Evolutionary conservation across 305 asterid genomes (phyloP), one percentile per base, ranked within the genome.

Genomic region (Solanum hybrid): DNA sequence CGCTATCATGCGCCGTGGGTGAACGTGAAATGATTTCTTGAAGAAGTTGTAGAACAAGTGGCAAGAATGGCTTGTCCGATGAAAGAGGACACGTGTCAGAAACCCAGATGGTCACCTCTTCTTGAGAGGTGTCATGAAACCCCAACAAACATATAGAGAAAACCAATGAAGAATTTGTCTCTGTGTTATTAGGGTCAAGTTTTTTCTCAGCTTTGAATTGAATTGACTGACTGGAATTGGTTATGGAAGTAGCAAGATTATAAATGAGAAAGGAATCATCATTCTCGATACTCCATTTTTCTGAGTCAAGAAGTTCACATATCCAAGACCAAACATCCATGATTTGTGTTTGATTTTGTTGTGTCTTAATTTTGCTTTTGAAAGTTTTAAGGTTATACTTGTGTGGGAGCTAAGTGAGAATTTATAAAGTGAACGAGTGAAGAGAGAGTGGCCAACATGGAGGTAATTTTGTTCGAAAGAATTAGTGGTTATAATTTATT

Each of bases 301-400:
- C 94, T 20, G 97, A 93, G 91, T 91, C 22, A 81, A 96, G 95
- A 64, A 96, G 96, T 7, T 96, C 97, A 69, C 90, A 95, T 75
- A 96, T 96, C 99, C 99, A 96, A 27, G 99, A 92, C 99, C 99
- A 96, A 66, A 92, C 88, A 86, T 96, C 98, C 99, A 96, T 94
- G 20, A 32, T 93, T 27, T 76, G 14, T 88, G 75, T 80, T 12
- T 42, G 64, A 12, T 76, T 2, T 86, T 24, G 60, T 80, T 36
- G n/a, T 66, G 35, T 40, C 5, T 56, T 79, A 56, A 56, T 6
- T 56, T 56, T 13, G 12, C 38, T 17, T 31, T 84, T 37, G 26
- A n/a, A 64, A 79, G 77, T 77, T 56, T 56, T 56, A 38, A n/a
- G 32, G 17, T 73, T 11, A n/a, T 36, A 75, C 14, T 40, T 10